Percentiles rank a stretch among this genome's conserved stretches.
Evolutionary conservation across 78 protist species (phyloP).

Genomic region (Chrysochromulina parva): DNA sequence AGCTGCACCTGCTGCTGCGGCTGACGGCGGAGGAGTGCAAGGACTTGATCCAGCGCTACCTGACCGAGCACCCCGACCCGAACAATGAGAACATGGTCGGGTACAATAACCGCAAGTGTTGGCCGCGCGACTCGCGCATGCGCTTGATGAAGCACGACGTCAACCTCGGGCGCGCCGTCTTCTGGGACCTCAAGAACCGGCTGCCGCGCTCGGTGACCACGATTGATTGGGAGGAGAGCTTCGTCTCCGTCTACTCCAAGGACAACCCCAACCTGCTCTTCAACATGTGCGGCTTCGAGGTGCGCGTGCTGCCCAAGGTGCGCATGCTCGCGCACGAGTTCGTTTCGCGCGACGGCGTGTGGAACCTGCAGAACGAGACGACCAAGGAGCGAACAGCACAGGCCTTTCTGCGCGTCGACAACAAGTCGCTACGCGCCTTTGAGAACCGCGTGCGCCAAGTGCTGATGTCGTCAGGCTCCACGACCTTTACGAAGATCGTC

Average conservation of each 20-base stretch:
- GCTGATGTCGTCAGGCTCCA: constrained; percentile 96
- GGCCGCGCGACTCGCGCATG: constrained; percentile 99
- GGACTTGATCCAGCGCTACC: constrained; percentile 94
- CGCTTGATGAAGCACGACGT: constrained; percentile 99
- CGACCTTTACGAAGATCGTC: constrained; percentile 98
- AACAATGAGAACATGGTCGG: constrained; percentile 99
- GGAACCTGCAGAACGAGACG: constrained; percentile 95
- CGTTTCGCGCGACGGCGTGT: constrained; percentile 89
- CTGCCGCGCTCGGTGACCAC: constrained; percentile 95
- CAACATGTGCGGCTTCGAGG: constrained; percentile 96
- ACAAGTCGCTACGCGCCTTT: constrained; percentile 78
- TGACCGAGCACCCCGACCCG: constrained; percentile 99
- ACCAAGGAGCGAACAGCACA: constrained; percentile 97
- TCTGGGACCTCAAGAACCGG: constrained; percentile 95
- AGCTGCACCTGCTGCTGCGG: constrained; percentile 85
- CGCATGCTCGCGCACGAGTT: constrained; percentile 78
- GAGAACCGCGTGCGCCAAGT: constrained; percentile 95
- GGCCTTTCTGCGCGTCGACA: constrained; percentile 95
- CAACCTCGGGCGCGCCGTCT: constrained; percentile 98
- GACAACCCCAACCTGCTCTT: constrained; percentile 99
- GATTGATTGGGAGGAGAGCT: constrained; percentile 89
- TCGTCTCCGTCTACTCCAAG: constrained; percentile 90
- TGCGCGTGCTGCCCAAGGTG: constrained; percentile 93
- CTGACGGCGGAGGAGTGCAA: constrained; percentile 92
- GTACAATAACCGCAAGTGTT: constrained; percentile 97